Percentiles rank a stretch among this genome's conserved stretches.
Evolutionary conservation across 2,329 filamentous ascomycete genomes (phyloP).

Genomic region (Fusarium armeniacum): DNA sequence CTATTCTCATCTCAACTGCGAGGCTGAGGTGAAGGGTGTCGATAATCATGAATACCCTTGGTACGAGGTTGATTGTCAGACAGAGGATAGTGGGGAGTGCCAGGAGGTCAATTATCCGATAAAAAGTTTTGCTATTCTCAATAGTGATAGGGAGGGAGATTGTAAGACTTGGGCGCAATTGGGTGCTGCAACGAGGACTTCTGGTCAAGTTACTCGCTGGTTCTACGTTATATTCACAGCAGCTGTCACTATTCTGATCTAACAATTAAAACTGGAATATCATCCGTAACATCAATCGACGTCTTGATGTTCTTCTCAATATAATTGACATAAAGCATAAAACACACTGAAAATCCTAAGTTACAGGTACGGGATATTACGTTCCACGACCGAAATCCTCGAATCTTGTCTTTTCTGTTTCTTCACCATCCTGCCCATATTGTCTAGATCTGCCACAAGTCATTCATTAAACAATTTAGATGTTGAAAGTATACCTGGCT

Average conservation of each 20-base stretch:
- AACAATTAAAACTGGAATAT: too few species aligned
- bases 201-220: accelerated
- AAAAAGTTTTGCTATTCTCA: not conserved
- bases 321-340: too few species aligned
- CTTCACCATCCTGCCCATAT: too few species aligned
- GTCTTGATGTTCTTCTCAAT: too few species aligned
- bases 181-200: not conserved
- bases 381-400: too few species aligned
- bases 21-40: not conserved
- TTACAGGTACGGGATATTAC: too few species aligned
- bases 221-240: accelerated
- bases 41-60: not conserved
- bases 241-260: not conserved
- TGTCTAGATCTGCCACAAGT: too few species aligned
- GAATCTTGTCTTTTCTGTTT: too few species aligned
- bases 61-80: not conserved
- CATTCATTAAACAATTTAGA: too few species aligned
- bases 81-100: not conserved
- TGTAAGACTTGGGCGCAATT: not conserved
- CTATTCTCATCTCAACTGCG: not conserved
- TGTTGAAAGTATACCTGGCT: too few species aligned
- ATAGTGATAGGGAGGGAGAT: not conserved
- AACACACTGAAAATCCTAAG: too few species aligned
- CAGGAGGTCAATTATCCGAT: not conserved
- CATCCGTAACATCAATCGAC: too few species aligned